Conservation (phyloP, 164 flowering plant species). For the Litsea cubeba region DNA sequence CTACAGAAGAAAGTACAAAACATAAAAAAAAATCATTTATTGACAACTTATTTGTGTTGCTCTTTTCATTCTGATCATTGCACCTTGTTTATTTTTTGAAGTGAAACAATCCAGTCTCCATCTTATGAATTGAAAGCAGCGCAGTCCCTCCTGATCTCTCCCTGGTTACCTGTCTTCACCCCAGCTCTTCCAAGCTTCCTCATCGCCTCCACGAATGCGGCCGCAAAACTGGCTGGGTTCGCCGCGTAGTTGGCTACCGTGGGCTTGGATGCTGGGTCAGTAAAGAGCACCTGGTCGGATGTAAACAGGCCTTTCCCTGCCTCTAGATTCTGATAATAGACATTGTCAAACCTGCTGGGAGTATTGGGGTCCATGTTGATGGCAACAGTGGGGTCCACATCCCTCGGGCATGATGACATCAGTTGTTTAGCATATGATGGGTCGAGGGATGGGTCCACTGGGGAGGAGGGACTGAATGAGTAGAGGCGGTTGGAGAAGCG, state of each 20-base stretch:
- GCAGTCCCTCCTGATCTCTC: slow-evolving; percentile 57
- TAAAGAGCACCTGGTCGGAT: slow-evolving; percentile 62
- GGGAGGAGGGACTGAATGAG: slow-evolving; percentile 33
- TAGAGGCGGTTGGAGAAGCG: slow-evolving; percentile 57
- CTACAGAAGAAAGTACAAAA: background rate
- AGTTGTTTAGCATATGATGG: slow-evolving; percentile 57
- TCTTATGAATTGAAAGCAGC: slow-evolving; percentile 31
- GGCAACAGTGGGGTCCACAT: slow-evolving; percentile 47
- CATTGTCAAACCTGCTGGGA: slow-evolving; percentile 52
- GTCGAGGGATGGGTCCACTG: slow-evolving; percentile 56
- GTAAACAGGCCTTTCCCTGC: slow-evolving; percentile 56
- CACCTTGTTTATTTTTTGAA: background rate
- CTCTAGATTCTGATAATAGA: slow-evolving; percentile 53
- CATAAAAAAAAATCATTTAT: no score
- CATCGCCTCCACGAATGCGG: slow-evolving; percentile 53
- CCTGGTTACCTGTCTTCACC: slow-evolving; percentile 50
- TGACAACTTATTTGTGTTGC: background rate
- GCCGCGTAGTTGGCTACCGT: slow-evolving; percentile 46
- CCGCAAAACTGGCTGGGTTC: slow-evolving; percentile 27
- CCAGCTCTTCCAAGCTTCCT: slow-evolving; percentile 56
- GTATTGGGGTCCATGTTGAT: slow-evolving; percentile 55
- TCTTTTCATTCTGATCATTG: background rate
- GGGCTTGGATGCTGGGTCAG: slow-evolving; percentile 29
- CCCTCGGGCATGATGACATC: slow-evolving; percentile 37
- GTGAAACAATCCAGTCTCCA: background rate